Base-by-base conservation (phyloP, 305 asterid genomes). In the Salvia sclarea region DNA sequence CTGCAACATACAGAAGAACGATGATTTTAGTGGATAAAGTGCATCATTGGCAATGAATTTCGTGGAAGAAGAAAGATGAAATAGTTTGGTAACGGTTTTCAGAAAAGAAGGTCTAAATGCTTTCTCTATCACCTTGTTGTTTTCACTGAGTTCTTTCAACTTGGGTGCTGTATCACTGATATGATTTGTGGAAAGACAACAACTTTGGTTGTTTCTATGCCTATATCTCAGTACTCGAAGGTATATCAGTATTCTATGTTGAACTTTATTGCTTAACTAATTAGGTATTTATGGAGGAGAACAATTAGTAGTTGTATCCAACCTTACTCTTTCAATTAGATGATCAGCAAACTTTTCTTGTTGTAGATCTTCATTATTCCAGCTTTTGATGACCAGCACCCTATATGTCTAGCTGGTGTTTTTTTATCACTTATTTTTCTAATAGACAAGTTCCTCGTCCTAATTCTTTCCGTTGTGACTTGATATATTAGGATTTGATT, bases 401-500 rank as follows among this genome's bases (percentile, higher is more conserved):
- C 35, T 64, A 31, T 48, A 18, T 61, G 71, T 16, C 62, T 28
- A 5, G 0, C 61, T 61, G 16, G 33, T 63, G 47, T 1, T 25
- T 7, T 7, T 17, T 30, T 12, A 6, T 65, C 44, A 8, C 25
- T 64, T 61, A 2, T 30, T 22, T 30, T 55, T 54, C 56, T 25
- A 12, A 37, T 43, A 54, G 48, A 56, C 6, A 2, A 50, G 30
- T 16, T 25, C 22, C 17, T 8, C n/a, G 28, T 35, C 63, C 24
- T 56, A 56, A 25, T 61, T 62, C 48, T 58, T 35, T 9, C 37
- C 33, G 5, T 3, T 25, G 44, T 58, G 16, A 47, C 37, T 35
- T 59, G 55, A 58, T 41, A 6, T 73, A 68, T 71, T 69, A 72
- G 76, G 78, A 44, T 53, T 64, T 50, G 30, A 63, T 67, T 63